Percentiles rank a stretch among this genome's conserved stretches.
Conservation (phyloP, 345 rosid genomes). For the Dimocarpus longan region DNA sequence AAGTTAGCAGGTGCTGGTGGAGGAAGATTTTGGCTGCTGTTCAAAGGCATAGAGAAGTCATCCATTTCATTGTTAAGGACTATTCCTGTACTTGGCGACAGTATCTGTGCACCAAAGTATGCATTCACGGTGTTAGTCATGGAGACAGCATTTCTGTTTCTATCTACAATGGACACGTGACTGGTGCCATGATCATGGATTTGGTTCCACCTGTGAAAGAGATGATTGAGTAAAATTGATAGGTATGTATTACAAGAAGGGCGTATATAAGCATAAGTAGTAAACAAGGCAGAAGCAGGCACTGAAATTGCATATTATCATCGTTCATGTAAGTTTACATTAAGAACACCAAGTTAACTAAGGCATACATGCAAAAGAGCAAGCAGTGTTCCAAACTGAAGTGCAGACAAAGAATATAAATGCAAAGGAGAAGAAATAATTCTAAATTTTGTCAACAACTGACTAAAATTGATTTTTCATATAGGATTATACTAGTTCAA, state of each 20-base stretch:
- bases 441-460: background rate
- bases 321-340: background rate
- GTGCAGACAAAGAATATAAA: background rate
- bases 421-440: background rate
- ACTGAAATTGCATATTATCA: background rate
- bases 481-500: background rate
- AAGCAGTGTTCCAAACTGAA: background rate
- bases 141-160: constrained; percentile 50
- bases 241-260: background rate
- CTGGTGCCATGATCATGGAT: constrained; percentile 64
- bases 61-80: constrained; percentile 75
- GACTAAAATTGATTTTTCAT: background rate
- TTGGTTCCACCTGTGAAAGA: constrained; percentile 51
- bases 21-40: constrained; percentile 10
- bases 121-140: constrained; percentile 63
- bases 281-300: background rate
- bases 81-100: constrained; percentile 63
- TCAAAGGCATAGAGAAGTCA: constrained; percentile 49
- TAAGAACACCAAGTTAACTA: too few relatives aligned
- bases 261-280: background rate
- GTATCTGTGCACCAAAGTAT: constrained; percentile 50
- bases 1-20: constrained; percentile 59
- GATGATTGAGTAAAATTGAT: background rate
- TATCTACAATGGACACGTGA: constrained; percentile 59
- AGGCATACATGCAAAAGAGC: background rate